Base-by-base conservation (phyloP, 2,329 filamentous ascomycete species). In the Herpotrichia juniperi region DNA sequence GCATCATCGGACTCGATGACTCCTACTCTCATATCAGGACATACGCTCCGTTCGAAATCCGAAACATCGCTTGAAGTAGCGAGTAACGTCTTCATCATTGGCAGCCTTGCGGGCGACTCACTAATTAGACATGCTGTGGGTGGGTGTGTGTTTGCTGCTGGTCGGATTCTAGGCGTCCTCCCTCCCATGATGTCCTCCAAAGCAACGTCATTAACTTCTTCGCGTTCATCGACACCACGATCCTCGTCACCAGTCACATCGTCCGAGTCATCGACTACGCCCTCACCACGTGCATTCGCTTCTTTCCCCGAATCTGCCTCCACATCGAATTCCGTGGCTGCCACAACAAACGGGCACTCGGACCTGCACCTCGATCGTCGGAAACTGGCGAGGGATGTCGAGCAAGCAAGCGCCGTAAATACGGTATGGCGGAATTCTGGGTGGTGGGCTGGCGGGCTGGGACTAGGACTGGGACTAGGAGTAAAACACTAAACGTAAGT, bases 21-120 rank as follows among this genome's bases (percentile, higher is more conserved):
- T 1, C 21, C 43, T 10, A 31, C 54, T 62, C 69, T 75, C 35
- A 77, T 86, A 30, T 83, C 82, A 1, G 79, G 77, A 2, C 78
- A 80, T 51, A 83, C 80, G 0, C 71, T 87, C 24, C 78, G 83
- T 21, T 63, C 73, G n/a, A 81, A 81, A 65, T 79, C 79, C 1
- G 76, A 82, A 46, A 67, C 74, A 7, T 77, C 80, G 40, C 69
- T 85, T 14, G 81, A 86, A 64, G 73, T 86, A 25, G 78, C 81
- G 0, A 74, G 68, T 1, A 69, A 78, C 37, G 74, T 86, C 25
- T 85, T 84, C 63, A 78, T 83, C 37, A 81, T 82, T 31, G 84
- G 84, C 10, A 85, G 83, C 56, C 61, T 87, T 44, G 83, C 83
- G 0, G 84, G 84, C 3, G 84, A 87, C 63, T 84, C 83, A 2